Evolutionary conservation across 2,329 filamentous ascomycete genomes (phyloP), one percentile per base, ranked within the genome.

Genomic region (Purpureocillium takamizusanense): DNA sequence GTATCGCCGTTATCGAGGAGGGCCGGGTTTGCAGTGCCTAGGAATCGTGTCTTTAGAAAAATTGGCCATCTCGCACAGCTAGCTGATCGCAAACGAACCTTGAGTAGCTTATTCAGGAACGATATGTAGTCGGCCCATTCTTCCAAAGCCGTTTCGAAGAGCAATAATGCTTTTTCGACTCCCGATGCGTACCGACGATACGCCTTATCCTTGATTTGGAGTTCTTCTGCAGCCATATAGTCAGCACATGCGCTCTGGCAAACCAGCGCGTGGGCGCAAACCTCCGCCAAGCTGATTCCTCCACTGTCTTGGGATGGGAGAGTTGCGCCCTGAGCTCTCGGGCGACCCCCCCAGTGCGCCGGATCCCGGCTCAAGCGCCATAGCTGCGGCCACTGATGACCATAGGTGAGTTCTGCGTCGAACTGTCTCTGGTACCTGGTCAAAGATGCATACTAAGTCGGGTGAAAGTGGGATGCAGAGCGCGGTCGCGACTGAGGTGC

Each of bases 81-180:
- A 9, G 14, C 25, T 3, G 33, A 25, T 12, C 10, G 11, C 14
- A 29, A 25, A 36, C 59, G 50, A 59, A 89, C 86, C 78, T 95
- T 97, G 45, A 95, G 70, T 35, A 98, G 71, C 45, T 87, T 80
- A 56, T 86, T 94, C 40, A 98, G 67, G 59, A 97, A 98, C 14
- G 90, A 95, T 54, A 98, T 98, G 58, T 98, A 98, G 65, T 98
- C 92, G 35, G 94, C 92, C 92, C 92, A 98, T 78, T 98, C 92
- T 63, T 97, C 88, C 50, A 95, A 72, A 23, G 87, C 81, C 13
- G 86, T 89, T 57, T 98, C 92, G 66, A 95, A 98, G 27, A 95
- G 72, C 33, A 84, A 77, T 45, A 98, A 73, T 27, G 88, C 85
- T 59, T 88, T 79, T 55, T 97, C 90, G 48, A 98, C 81, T 42